A percentile compares a stretch with the other conserved stretches of the same genome.
These are phyloP conservation scores for Limnomonas spitsbergensis DNA, from an alignment of 139 green algal genomes.

Conservation along the genomic window DNA sequence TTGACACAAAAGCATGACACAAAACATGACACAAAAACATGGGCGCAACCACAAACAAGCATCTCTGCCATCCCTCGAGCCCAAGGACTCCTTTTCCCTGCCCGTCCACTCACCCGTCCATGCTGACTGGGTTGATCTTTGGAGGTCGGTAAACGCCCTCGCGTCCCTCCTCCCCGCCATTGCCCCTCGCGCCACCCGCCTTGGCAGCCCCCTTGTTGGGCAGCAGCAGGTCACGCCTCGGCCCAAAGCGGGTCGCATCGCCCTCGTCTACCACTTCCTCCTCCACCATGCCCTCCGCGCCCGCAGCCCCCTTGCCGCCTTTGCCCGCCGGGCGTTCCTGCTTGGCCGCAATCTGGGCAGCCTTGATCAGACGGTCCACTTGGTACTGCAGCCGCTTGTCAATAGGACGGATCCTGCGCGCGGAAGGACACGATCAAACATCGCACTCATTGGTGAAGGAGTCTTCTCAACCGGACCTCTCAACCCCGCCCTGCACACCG, in stretches of 20 bases:
- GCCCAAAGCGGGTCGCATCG: conserved; percentile 48
- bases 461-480: no score
- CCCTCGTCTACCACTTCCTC: conserved; percentile 23
- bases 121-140: conserved; percentile 66
- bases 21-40: no score
- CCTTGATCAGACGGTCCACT: conserved; percentile 20
- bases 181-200: conserved; percentile 10
- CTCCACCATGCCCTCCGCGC: background rate
- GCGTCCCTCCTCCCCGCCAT: conserved; percentile 11
- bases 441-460: no score
- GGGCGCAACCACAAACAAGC: no score
- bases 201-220: conserved; percentile 35
- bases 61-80: no score
- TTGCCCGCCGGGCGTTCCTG: background rate
- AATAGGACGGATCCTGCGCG: conserved; percentile 90
- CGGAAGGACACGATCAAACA: no score
- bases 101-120: conserved; percentile 19
- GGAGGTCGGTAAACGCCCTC: conserved; percentile 84
- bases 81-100: no score
- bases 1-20: no score
- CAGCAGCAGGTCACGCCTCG: conserved; percentile 75
- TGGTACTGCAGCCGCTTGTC: conserved; percentile 95
- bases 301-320: background rate
- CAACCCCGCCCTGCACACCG: no score
- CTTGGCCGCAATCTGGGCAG: conserved; percentile 3